Evolutionary conservation across 2,329 filamentous ascomycete genomes (phyloP), one percentile per base, ranked within the genome.

Genomic region (Phaeosphaeriaceae sp.): DNA sequence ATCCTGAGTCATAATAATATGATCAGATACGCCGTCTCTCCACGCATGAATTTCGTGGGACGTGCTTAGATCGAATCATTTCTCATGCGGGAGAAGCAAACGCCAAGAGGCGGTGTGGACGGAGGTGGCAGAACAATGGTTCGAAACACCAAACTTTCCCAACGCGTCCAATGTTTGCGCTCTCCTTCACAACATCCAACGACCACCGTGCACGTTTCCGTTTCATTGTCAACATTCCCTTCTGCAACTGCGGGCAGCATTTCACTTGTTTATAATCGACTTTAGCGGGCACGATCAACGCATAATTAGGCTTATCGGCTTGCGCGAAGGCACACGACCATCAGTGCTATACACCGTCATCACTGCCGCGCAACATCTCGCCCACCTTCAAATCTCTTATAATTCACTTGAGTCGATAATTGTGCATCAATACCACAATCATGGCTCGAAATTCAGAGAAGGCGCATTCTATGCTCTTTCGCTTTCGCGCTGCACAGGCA

Each of bases 381-480:
- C 21, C 3, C 48, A 34, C 29, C 34, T 38, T 17, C 40, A 52
- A 40, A 40, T 38, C 32, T 34, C 30, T 15, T 21, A 36, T 35
- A 18, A 48, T 35, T 49, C 9, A 34, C 30, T 13, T 6, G 34
- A 17, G 18, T 42, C 11, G 20, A 42, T 34, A 52, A 39, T 26
- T 11, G 23, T 21, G 13, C 20, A 18, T 32, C 49, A 58, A 51
- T 40, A 49, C 57, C 58, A 48, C 60, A 66, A 66, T 39, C 60
- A 69, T 71, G 93, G 92, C 93, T 70, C 93, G 93, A 71, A 97
- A 97, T 76, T 93, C 90, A 37, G 93, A 97, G 83, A 99, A 97
- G 77, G 93, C 94, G 68, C 94, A 99, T 81, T 97, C 92, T 39
- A 99, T 99, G 93, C 93, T 99, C 76, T 99, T 97, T 81, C 93